Evolutionary conservation across 345 rosid genomes (phyloP).

Genomic region (Litchi chinensis): DNA sequence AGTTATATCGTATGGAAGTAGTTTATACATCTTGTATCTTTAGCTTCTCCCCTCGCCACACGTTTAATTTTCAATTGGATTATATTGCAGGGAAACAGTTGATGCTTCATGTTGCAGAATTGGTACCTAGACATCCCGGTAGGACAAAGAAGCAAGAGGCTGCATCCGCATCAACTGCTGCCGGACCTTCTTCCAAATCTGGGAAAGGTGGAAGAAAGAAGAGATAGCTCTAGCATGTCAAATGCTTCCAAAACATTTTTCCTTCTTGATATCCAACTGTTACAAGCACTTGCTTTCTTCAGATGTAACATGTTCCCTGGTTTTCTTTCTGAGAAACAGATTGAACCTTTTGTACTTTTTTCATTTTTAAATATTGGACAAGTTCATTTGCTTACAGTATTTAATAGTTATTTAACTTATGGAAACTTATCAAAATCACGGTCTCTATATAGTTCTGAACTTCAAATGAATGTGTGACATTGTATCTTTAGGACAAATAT

Average conservation of each 20-base stretch:
- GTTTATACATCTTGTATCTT: not conserved
- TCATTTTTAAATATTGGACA: not conserved
- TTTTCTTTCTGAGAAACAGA: not conserved
- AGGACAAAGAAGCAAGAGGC: constrained; percentile 84
- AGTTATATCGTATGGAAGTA: not conserved
- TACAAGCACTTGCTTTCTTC: not conserved
- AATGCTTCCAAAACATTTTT: not conserved
- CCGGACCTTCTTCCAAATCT: constrained; percentile 64
- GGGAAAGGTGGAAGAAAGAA: constrained; percentile 88
- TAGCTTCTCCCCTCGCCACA: not conserved
- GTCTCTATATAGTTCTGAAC: not conserved
- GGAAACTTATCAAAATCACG: not conserved
- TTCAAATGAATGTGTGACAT: too few relatives aligned
- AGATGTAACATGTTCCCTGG: constrained; percentile 2
- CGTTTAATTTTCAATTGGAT: constrained; percentile 4
- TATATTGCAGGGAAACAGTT: constrained; percentile 71
- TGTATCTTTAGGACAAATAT: too few relatives aligned
- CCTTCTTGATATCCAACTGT: not conserved
- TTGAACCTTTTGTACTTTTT: not conserved
- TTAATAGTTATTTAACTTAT: not conserved
- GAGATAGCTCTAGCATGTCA: constrained; percentile 43
- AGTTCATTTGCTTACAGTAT: not conserved
- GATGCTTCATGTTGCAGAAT: constrained; percentile 84
- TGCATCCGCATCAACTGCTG: constrained; percentile 50
- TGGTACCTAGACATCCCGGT: constrained; percentile 89